phyloP scores from a whole-genome alignment of 208 protist species.

The Histomonas meleagridis region DNA sequence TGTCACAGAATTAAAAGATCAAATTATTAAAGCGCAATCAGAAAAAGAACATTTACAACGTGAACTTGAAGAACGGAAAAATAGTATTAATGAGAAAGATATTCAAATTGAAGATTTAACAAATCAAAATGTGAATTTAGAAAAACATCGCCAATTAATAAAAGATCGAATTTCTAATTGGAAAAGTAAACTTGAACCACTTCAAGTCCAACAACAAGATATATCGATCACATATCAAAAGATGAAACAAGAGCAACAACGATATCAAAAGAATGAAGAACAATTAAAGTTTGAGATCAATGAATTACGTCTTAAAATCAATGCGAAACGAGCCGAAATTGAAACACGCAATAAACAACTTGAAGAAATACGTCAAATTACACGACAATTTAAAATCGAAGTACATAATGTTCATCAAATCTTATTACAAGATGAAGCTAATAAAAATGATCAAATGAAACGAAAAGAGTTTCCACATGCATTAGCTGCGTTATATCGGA shows the following conservation, averaged over 20 bases:
- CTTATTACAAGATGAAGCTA: neutral
- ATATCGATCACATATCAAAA: neutral
- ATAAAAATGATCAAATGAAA: neutral
- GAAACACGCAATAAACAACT: neutral
- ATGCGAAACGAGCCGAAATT: neutral
- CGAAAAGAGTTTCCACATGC: neutral
- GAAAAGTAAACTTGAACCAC: neutral
- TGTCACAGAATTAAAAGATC: neutral
- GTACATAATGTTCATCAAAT: neutral
- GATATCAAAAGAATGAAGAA: slow-evolving; percentile 13
- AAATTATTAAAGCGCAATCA: neutral
- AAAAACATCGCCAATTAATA: neutral
- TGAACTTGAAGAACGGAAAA: neutral
- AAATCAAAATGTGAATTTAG: neutral
- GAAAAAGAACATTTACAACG: neutral
- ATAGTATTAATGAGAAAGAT: neutral
- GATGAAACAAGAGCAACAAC: slow-evolving; percentile 22
- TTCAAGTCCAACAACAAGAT: neutral
- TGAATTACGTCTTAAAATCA: slow-evolving; percentile 3
- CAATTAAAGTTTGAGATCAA: neutral
- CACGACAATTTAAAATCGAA: neutral
- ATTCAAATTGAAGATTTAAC: neutral
- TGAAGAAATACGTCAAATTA: neutral
- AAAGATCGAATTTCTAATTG: neutral
- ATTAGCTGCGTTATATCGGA: neutral